Base-by-base conservation (phyloP, 108 stramenopile genomes). In the Pseudonitzschia delicatissima region DNA sequence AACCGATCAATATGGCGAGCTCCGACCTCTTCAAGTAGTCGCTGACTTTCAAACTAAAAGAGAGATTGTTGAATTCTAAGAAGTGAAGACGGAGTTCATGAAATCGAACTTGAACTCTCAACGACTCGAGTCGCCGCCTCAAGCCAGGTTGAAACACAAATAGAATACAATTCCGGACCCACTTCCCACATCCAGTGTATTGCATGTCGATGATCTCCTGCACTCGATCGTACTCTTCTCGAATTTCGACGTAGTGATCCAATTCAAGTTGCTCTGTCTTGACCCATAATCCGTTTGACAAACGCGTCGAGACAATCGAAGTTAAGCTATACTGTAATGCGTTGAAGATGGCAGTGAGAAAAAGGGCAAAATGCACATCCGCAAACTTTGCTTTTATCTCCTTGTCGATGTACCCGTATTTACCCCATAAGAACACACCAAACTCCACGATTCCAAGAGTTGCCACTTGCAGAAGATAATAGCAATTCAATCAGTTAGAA, bases 281-380 rank as follows among this genome's bases (percentile, higher is more conserved):
- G 0, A 89, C 81, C 94, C 94, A 95, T 25, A 82, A 51, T 33
- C 70, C 69, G 35, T 87, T 62, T 0, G 87, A 82, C 36, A 76
- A 64, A n/a, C 80, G 79, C 9, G 57, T 47, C 5, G 84, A 74
- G 31, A 80, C 34, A 13, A 86, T 64, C 15, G 89, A 79, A 37
- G 86, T 65, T 17, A 95, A 47, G 26, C 72, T 61, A 35, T 77
- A 69, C 67, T 90, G 87, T 23, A 95, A 74, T 26, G 91, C 91
- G 77, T 95, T 92, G 69, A 95, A 82, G 27, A 95, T 60, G 8
- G 91, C 91, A 27, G 89, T 91, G 57, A 82, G 89, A 68, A 95
- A 95, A 13, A 95, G 78, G 60, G 83, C 76, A 74, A 95, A 92
- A 67, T 95, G 94, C 42, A 92, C 88, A 50, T 92, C 82, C n/a